Conservation (phyloP, 2,329 filamentous ascomycete species). For the Trichoderma koningiopsis region DNA sequence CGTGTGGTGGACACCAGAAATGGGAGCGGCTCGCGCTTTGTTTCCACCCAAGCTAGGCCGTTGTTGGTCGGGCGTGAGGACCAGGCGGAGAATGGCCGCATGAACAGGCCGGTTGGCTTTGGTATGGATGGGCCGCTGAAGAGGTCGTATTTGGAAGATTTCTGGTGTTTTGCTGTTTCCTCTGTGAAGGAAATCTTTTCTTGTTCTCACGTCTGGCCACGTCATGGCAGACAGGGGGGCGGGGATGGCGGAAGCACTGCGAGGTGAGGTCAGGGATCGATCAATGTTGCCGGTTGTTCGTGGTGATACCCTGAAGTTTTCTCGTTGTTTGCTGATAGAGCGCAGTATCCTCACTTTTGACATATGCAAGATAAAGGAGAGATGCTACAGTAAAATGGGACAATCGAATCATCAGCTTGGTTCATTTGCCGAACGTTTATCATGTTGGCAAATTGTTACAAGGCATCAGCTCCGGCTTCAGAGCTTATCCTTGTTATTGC, state of each 20-base stretch:
- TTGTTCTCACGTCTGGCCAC: neutral
- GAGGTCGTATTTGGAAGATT: conserved; percentile 10
- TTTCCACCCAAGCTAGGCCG: neutral
- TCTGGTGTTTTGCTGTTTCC: neutral
- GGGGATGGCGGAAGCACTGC: neutral
- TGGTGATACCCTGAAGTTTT: neutral
- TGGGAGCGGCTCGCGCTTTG: neutral
- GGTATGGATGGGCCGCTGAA: conserved; percentile 1
- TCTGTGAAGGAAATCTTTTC: neutral
- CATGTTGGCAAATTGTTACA: neutral
- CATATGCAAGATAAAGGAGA: neutral
- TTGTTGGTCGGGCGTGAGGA: neutral
- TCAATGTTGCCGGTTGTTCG: neutral
- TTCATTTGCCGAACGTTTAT: neutral
- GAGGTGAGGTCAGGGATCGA: neutral
- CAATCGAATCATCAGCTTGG: neutral
- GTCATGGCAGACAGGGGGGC: neutral
- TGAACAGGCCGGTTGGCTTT: neutral
- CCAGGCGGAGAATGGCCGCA: conserved; percentile 5
- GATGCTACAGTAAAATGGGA: neutral
- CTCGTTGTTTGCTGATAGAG: neutral
- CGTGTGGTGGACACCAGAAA: conserved; percentile 7
- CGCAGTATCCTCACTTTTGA: neutral
- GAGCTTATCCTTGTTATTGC: conserved; percentile 1
- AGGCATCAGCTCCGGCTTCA: neutral